Evolutionary conservation across 108 stramenopile species (phyloP).

Genomic region (Fistulifera solaris): DNA sequence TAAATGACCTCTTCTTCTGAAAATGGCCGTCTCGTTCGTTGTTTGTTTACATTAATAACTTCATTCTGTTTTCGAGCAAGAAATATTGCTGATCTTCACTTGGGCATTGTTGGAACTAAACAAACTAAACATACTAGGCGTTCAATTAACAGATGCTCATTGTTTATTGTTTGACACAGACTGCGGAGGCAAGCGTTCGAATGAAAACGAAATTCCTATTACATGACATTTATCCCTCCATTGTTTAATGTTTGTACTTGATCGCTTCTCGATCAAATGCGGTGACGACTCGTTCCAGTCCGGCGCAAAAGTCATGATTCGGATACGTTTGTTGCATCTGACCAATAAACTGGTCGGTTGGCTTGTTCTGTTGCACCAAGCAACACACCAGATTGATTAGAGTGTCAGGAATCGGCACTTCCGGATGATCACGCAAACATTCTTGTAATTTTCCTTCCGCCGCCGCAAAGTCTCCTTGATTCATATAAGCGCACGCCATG

Average conservation of each 20-base stretch:
- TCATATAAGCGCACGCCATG: slow-evolving; percentile 83
- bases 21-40: no score
- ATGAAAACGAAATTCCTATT: no score
- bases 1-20: no score
- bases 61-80: no score
- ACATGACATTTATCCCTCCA: no score
- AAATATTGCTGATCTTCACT: no score
- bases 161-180: no score
- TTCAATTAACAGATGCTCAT: no score
- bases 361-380: slow-evolving; percentile 70
- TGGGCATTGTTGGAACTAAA: no score
- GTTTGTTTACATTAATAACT: no score
- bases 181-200: no score
- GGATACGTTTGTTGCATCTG: slow-evolving; percentile 48
- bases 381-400: slow-evolving; percentile 88
- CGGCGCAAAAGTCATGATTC: slow-evolving; percentile 52
- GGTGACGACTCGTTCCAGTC: slow-evolving; percentile 60
- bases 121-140: no score
- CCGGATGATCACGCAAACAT: slow-evolving; percentile 45
- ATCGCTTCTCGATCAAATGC: slow-evolving; percentile 80
- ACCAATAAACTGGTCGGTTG: slow-evolving; percentile 19
- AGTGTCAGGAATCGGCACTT: slow-evolving; percentile 49
- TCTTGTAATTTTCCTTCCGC: slow-evolving; percentile 79
- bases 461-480: slow-evolving; percentile 70
- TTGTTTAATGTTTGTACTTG: slow-evolving; percentile 50